Evolutionary conservation across 495 filamentous ascomycete species (phyloP), one percentile per base, ranked within the genome.

Genomic region (Trichoderma erinaceum): DNA sequence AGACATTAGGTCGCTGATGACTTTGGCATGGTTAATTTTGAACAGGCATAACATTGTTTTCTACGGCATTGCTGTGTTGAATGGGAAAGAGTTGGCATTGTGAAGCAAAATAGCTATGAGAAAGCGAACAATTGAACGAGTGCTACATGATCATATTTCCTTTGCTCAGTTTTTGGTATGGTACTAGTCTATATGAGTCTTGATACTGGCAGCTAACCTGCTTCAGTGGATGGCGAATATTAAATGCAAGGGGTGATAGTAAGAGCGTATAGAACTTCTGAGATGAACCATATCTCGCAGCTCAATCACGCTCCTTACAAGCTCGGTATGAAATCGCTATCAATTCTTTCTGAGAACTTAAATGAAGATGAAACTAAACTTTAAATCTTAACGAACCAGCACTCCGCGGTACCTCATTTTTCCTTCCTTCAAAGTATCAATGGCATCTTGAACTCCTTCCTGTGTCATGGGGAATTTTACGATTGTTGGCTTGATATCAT

Each of bases 381-480:
- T 29, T 44, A 16, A 43, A 44, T 2, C 13, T 12, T 46, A 23
- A 23, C 41, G 67, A 43, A 69, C 66, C 25, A 85, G 71, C 48
- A 84, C 80, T 25, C 78, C 87, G 21, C 87, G 75, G 70, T 88
- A 88, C 64, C 84, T 76, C 78, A 89, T 85, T 48, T 84, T 80
- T 2, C 87, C 86, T 1, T 78, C 74, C 8, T 83, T 75, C 70
- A 89, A 69, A 50, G 78, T 83, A 68, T 83, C 73, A 68, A 88
- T 71, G 25, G 82, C 82, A 41, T 86, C 70, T 44, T 78, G 75
- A 43, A 87, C 82, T 0, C 85, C 87, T 64, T 84, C 76, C 69
- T 77, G 71, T 0, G 75, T 83, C 83, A 89, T 76, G 0, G 85
- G 85, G 70, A 84, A 88, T 63, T 76, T 82, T 78, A 85, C 77